These are phyloP conservation scores for Diaporthe vexans DNA, from an alignment of 2,329 filamentous ascomycete species.

Conservation along the genomic window DNA sequence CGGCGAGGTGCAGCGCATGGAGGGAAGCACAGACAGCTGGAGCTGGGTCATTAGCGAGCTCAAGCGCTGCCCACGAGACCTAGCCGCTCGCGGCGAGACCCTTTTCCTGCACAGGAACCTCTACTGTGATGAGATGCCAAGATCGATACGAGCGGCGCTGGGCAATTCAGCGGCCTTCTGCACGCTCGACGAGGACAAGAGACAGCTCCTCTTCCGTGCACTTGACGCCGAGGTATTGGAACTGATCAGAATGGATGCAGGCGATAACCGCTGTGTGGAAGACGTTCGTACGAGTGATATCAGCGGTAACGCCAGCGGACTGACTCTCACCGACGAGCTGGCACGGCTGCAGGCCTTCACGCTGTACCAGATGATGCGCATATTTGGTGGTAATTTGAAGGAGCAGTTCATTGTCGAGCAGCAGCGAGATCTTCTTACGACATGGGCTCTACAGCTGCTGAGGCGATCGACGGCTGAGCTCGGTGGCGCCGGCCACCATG, in stretches of 20 bases:
- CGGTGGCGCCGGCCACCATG: neutral
- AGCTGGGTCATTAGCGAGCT: conserved; percentile 32
- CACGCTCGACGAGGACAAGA: conserved; percentile 26
- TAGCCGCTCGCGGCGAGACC: conserved; percentile 26
- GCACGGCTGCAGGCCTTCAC: conserved; percentile 36
- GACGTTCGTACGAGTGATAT: too few relatives aligned
- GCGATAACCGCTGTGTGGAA: neutral
- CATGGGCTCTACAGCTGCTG: conserved; percentile 31
- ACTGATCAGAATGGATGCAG: neutral
- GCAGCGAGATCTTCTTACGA: conserved; percentile 32
- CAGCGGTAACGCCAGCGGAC: neutral
- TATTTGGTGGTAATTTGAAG: conserved; percentile 36
- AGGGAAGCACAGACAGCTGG: conserved; percentile 23
- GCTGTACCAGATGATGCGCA: conserved; percentile 39
- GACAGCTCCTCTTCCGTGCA: conserved; percentile 24
- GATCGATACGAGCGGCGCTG: conserved; percentile 31
- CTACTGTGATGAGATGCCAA: conserved; percentile 26
- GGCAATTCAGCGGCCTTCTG: conserved; percentile 33
- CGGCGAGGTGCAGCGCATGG: conserved; percentile 18
- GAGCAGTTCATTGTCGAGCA: conserved; percentile 36
- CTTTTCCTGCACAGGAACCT: conserved; percentile 36
- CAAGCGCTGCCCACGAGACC: conserved; percentile 15
- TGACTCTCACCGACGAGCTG: conserved; percentile 30
- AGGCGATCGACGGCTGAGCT: conserved; percentile 32
- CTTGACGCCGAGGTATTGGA: conserved; percentile 35